Evolutionary conservation across 129 eudicot genomes (phyloP).

Genomic region (Chrysanthemum makinoi): DNA sequence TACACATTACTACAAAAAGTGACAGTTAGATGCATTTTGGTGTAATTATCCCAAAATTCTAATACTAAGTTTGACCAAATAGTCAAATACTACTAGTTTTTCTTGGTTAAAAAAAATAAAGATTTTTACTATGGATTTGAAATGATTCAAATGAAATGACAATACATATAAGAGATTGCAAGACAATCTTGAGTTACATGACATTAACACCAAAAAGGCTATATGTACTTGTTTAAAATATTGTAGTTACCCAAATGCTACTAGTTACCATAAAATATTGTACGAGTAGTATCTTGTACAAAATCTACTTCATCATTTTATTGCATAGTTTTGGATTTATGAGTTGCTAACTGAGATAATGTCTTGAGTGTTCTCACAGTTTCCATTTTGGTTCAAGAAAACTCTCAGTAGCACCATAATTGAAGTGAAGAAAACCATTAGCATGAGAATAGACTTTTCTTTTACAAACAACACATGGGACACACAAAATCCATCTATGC

Average conservation of each 20-base stretch:
- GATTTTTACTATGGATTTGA: too few species aligned
- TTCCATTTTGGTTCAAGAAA: conserved; percentile 30
- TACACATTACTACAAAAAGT: too few species aligned
- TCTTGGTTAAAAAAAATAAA: too few species aligned
- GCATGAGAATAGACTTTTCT: conserved; percentile 30
- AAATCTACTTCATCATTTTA: conserved; percentile 15
- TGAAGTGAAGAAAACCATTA: conserved; percentile 17
- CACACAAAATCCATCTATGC: conserved; percentile 19
- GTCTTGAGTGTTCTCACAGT: conserved; percentile 13
- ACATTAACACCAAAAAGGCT: neutral
- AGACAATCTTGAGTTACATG: too few species aligned
- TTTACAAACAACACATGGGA: conserved; percentile 23
- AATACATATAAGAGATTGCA: too few species aligned
- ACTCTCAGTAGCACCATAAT: conserved; percentile 26
- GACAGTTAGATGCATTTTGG: too few species aligned
- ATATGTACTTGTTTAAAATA: neutral
- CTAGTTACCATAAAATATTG: conserved; percentile 10
- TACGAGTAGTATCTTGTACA: conserved; percentile 11
- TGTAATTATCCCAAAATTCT: too few species aligned
- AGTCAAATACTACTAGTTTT: too few species aligned
- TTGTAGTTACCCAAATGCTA: neutral
- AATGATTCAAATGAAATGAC: too few species aligned
- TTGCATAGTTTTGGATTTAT: conserved; percentile 10
- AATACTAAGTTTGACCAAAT: too few species aligned
- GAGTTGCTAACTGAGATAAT: conserved; percentile 8